Base-by-base conservation (phyloP, 23 red algal species). In the Agarophyton chilense region DNA sequence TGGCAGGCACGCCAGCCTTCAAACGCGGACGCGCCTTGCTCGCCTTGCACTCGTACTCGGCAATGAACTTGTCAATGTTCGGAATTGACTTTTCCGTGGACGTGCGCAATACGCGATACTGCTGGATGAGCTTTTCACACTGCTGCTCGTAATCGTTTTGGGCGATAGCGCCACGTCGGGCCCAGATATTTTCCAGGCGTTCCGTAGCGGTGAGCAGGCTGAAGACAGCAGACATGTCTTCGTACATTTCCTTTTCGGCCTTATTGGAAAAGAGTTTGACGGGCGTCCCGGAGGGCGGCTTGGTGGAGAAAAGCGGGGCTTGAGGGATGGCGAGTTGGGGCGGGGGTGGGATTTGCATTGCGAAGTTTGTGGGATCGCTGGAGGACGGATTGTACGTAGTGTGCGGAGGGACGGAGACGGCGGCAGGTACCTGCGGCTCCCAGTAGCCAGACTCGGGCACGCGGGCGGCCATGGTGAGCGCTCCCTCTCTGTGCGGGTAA, bases 171-270 rank as follows among this genome's bases (percentile, higher is more conserved):
- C 67, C 85, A 7, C 85, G 72, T 22, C 85, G 71, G 2, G 85
- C 85, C 85, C 85, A 89, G 25, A 89, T 89, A 29, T 89, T 89
- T 42, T 89, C 85, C 33, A 89, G 72, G n/a, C 85, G 85, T 33
- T 89, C 85, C 17, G 85, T 89, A 35, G 85, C 85, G 34, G 85
- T 89, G 50, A 89, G 53, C 34, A 89, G 51, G 49, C 63, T 74
- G 60, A 89, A 89, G 31, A 89, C 85, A 71, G 85, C 85, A 0
- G 85, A 89, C 67, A 89, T 74, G 44, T 89, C 85, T 43, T 89
- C 67, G 45, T 89, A 89, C 67, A 73, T 56, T 35, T 89, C 85
- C 73, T 89, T 72, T 21, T 89, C 85, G 34, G 63, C 12, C 73
- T 89, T 89, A 38, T 79, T 54, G 11, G 29, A 12, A 52, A 74